Evolutionary conservation across 805 yeast species (phyloP), one percentile per base, ranked within the genome.

Genomic region (Metschnikowia santaceciliae): DNA sequence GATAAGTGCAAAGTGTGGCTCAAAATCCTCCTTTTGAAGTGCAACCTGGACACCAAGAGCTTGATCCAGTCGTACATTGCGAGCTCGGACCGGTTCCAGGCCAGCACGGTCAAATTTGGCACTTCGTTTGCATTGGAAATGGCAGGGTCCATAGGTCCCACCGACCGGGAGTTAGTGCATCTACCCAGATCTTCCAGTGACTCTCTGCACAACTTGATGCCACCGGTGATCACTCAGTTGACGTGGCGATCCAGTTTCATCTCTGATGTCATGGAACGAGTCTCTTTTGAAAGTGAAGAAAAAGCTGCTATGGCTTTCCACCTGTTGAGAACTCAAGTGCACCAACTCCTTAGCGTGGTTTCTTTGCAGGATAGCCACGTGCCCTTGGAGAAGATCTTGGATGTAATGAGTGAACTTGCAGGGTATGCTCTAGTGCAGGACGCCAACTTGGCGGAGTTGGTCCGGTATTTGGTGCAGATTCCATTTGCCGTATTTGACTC

Each of bases 91-190:
- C 57, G 42, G 46, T 54, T 51, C 41, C 61, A 53, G 40, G 41
- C 55, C n/a, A 63, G 34, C 32, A 54, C 47, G 6, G 78, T 88
- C 39, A 84, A 87, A 50, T 83, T 79, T 61, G 98, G 98, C 49
- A 85, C 90, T 45, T 84, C 96, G 0, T 88, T 92, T 75, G 98
- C 99, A 0, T 71, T 91, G 51, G 94, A 88, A 57, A 79, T 90
- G 84, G 96, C 96, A 1, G 90, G 94, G 3, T 66, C 79, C 4
- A 78, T 89, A 11, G 69, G 83, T n/a, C 75, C 84, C 17, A 76
- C 75, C 30, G 95, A 89, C 59, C 71, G 84, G 41, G 94, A 87
- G 59, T 66, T 84, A 30, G 76, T 81, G 2, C 77, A 78, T 40
- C 71, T 83, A 38, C 63, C 77, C 1, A 65, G 61, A 46, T 53